Evolutionary conservation across 2,329 filamentous ascomycete species (phyloP), one percentile per base, ranked within the genome.

Genomic region (Penicillium occitanis): DNA sequence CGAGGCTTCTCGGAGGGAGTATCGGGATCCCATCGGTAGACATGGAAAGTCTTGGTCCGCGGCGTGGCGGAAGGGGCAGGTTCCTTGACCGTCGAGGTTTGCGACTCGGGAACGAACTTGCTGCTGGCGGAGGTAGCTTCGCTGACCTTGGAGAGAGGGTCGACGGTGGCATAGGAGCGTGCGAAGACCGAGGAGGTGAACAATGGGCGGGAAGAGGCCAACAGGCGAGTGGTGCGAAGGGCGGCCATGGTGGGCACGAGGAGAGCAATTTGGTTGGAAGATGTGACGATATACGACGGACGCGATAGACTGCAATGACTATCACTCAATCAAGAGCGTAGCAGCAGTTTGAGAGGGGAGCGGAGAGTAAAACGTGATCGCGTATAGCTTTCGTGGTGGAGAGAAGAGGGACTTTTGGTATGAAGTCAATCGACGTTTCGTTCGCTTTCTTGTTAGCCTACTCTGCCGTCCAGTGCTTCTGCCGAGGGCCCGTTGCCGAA

Each of bases 1-100:
- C 85, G 87, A 69, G 95, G 95, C 89, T 99, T 99, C 81, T 91
- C 89, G 75, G 89, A 88, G 67, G 95, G 95, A 78, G 89, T 86
- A 78, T 98, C 95, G 68, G 95, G 95, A 79, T 96, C 96, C 95
- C 95, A 99, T 79, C 95, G 89, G 88, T 99, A 99, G 85, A 99
- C 90, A 81, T 97, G 90, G 88, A 99, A 99, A 61, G 91, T 93
- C 90, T 97, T 98, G 83, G 91, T 88, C 73, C 85, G 86, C 55
- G 88, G 80, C 67, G 85, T 80, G 70, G 84, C 78, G 69, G 81
- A 83, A 63, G 83, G 77, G 74, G 84, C 85, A 65, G 90, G 85
- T 73, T 91, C 86, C 71, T 87, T 80, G 66, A 87, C 82, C 60
- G 87, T 86, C 59, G 87, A 85, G 42, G 87, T 85, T 78, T 90